Evolutionary conservation across 2,329 filamentous ascomycete species (phyloP).

Genomic region (Albifimbria verrucaria): DNA sequence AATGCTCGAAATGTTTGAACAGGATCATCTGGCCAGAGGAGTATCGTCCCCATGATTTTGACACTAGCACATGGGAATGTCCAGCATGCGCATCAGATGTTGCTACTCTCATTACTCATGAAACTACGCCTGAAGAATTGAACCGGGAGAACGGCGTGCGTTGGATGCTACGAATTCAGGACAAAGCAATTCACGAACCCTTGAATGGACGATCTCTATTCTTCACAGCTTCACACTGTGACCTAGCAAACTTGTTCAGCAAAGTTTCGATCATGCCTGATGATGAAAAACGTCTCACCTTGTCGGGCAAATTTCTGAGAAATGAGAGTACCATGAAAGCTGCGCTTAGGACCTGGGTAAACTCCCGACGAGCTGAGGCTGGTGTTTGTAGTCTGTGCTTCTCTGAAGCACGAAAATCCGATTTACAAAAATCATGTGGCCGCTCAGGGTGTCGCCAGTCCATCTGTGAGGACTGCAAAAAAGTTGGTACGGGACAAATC

Average conservation of each 20-base stretch:
- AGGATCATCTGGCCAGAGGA: slow-evolving; percentile 43
- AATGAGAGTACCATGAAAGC: slow-evolving; percentile 33
- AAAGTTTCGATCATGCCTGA: slow-evolving; percentile 34
- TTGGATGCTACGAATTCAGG: slow-evolving; percentile 43
- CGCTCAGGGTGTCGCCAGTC: slow-evolving; percentile 39
- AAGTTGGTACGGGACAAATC: slow-evolving; percentile 46
- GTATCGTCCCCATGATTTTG: slow-evolving; percentile 35
- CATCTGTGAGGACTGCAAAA: slow-evolving; percentile 38
- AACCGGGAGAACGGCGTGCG: slow-evolving; percentile 35
- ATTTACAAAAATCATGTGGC: slow-evolving; percentile 40
- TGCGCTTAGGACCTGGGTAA: slow-evolving; percentile 33
- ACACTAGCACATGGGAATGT: slow-evolving; percentile 33
- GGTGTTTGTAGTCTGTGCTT: slow-evolving; percentile 45
- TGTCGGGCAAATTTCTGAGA: slow-evolving; percentile 37
- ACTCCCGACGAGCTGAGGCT: slow-evolving; percentile 32
- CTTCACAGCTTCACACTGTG: slow-evolving; percentile 29
- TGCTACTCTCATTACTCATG: slow-evolving; percentile 31
- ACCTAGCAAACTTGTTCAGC: slow-evolving; percentile 28
- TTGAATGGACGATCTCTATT: slow-evolving; percentile 39
- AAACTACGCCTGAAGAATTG: slow-evolving; percentile 35
- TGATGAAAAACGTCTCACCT: slow-evolving; percentile 19
- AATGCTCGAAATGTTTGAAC: slow-evolving; percentile 42
- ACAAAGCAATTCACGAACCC: slow-evolving; percentile 27
- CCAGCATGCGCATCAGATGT: slow-evolving; percentile 33
- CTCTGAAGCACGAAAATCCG: slow-evolving; percentile 27